Percentiles rank a stretch among this genome's conserved stretches.
Evolutionary conservation across 306 rosid genomes (phyloP).

Genomic region (Clitoria ternatea): DNA sequence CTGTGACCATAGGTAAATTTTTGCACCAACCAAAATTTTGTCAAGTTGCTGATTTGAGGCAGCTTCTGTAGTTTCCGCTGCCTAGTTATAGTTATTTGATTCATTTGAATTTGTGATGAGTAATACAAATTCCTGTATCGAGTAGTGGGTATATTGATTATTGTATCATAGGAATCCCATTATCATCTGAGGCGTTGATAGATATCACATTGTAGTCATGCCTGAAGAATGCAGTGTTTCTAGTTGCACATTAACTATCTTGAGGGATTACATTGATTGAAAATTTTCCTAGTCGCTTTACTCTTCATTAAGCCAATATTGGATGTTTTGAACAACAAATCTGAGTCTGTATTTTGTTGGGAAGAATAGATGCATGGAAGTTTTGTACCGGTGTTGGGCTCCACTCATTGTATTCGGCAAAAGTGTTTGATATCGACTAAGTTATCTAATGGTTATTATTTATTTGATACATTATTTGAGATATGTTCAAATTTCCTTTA

Average conservation of each 20-base stretch:
- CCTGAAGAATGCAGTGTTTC: neutral
- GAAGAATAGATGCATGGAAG: neutral
- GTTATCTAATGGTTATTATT: no score
- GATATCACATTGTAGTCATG: neutral
- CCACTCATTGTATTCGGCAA: no score
- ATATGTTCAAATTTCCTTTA: no score
- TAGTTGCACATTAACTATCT: neutral
- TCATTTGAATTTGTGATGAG: neutral
- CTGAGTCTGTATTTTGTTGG: neutral
- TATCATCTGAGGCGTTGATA: neutral
- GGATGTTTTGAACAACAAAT: neutral
- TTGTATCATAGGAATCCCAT: neutral
- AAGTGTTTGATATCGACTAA: no score
- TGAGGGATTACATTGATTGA: neutral
- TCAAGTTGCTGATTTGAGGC: neutral
- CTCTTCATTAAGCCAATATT: neutral
- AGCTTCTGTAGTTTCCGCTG: constrained; percentile 3
- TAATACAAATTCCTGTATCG: neutral
- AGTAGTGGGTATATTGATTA: neutral
- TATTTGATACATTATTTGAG: no score
- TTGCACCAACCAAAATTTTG: constrained; percentile 3
- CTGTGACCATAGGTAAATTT: constrained; percentile 12
- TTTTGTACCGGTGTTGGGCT: no score
- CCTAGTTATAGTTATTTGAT: constrained; percentile 16
- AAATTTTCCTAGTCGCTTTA: neutral